phyloP scores from a whole-genome alignment of 148 eudicot species.

The Salicornia ramosissima region DNA sequence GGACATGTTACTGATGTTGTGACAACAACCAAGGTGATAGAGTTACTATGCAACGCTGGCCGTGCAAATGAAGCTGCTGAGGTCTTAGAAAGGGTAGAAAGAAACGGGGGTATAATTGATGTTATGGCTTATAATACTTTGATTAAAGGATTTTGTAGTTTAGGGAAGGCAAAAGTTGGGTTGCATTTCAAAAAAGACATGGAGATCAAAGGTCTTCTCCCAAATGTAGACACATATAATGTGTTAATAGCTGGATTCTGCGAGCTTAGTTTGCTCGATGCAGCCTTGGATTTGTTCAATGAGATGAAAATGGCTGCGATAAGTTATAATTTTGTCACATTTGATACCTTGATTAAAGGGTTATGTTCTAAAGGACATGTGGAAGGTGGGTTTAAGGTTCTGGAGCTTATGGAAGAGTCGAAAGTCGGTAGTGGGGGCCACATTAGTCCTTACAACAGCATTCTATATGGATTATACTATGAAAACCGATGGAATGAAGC shows the following conservation, averaged over 20 bases:
- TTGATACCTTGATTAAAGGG: conserved; percentile 52
- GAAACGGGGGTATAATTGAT: conserved; percentile 58
- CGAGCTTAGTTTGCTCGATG: conserved; percentile 47
- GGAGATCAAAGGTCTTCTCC: conserved; percentile 84
- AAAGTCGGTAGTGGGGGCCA: conserved; percentile 41
- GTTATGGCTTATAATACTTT: conserved; percentile 79
- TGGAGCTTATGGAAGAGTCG: conserved; percentile 70
- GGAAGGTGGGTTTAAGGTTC: conserved; percentile 50
- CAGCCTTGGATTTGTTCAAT: conserved; percentile 68
- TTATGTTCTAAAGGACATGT: conserved; percentile 59
- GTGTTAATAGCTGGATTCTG: conserved; percentile 62
- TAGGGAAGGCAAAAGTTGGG: conserved; percentile 62
- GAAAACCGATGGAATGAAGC: conserved; percentile 47
- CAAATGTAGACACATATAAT: conserved; percentile 79
- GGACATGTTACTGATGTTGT: conserved; percentile 72
- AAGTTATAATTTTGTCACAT: conserved; percentile 51
- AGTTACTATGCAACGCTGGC: conserved; percentile 53
- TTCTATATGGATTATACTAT: conserved; percentile 64
- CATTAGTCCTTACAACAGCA: conserved; percentile 69
- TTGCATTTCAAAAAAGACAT: conserved; percentile 60
- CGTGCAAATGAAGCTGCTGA: conserved; percentile 70
- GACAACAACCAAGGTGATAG: conserved; percentile 62
- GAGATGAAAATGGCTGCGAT: conserved; percentile 78
- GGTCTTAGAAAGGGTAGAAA: conserved; percentile 62
- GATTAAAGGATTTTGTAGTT: conserved; percentile 58